Percentiles rank a stretch among this genome's conserved stretches.
These are phyloP conservation scores for Domatiomyces catenatus DNA, from an alignment of 2,329 filamentous ascomycete species.

Conservation along the genomic window DNA sequence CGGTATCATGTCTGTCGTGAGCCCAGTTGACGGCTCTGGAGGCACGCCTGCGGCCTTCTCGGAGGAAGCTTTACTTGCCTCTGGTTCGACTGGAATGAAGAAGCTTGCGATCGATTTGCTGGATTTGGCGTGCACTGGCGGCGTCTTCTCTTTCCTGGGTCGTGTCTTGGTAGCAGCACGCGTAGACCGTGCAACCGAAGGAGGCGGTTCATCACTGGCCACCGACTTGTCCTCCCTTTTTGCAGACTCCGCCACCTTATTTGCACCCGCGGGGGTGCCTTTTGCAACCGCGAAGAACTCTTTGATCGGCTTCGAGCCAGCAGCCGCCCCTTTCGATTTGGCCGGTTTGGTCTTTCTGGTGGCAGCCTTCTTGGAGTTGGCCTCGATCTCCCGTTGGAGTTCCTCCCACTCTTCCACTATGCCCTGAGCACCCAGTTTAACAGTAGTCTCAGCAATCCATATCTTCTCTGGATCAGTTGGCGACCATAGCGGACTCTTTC, in stretches of 20 bases:
- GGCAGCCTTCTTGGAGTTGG: slow-evolving; percentile 15
- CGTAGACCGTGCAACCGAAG: background rate
- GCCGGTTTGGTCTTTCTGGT: background rate
- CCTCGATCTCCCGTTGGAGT: slow-evolving; percentile 13
- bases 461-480: slow-evolving; percentile 48
- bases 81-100: slow-evolving; percentile 7
- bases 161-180: background rate
- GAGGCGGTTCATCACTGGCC: background rate
- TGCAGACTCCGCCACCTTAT: background rate
- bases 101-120: slow-evolving; percentile 6
- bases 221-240: background rate
- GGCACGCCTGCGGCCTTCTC: background rate
- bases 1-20: background rate
- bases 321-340: background rate
- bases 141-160: background rate
- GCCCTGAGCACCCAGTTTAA: slow-evolving; percentile 48
- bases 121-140: background rate
- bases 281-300: background rate
- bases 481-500: slow-evolving; percentile 38
- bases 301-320: slow-evolving; percentile 7
- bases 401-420: slow-evolving; percentile 52
- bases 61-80: background rate
- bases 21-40: slow-evolving; percentile 3
- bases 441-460: slow-evolving; percentile 54
- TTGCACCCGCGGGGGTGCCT: background rate